Percentiles rank a stretch among this genome's conserved stretches.
phyloP scores from a whole-genome alignment of 1,284 basidiomycete species.

The Ganoderma leucocontextum region DNA sequence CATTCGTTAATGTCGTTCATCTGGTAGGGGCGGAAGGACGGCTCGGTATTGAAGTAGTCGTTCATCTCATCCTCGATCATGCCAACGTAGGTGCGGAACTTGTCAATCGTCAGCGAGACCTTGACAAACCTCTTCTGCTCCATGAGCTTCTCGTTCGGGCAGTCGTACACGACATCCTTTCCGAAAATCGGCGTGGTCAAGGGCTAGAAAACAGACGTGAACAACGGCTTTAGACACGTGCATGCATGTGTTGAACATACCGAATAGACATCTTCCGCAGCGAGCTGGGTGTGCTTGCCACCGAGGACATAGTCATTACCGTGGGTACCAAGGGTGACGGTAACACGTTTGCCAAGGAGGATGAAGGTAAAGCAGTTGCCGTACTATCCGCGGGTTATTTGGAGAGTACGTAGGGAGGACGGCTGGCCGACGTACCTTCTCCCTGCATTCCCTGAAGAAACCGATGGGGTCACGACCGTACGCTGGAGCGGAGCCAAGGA shows the following conservation, averaged over 20 bases:
- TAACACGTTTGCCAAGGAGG: conserved; percentile 89
- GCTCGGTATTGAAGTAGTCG: conserved; percentile 72
- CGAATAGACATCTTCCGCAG: conserved; percentile 97
- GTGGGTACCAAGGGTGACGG: conserved; percentile 91
- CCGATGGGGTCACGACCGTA: conserved; percentile 86
- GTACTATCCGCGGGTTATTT: conserved; percentile 50
- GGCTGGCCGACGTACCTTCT: conserved; percentile 71
- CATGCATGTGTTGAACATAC: conserved; percentile 50
- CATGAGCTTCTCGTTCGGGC: conserved; percentile 97
- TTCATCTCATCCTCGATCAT: conserved; percentile 91
- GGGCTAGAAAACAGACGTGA: conserved; percentile 57
- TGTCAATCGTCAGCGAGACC: conserved; percentile 92
- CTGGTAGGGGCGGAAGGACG: conserved; percentile 68
- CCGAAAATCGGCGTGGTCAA: conserved; percentile 95
- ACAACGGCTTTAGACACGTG: not conserved
- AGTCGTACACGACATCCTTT: conserved; percentile 97
- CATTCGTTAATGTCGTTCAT: conserved; percentile 71
- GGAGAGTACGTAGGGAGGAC: not conserved
- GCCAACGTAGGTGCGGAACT: conserved; percentile 90
- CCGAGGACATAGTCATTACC: conserved; percentile 97
- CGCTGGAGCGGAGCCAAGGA: conserved; percentile 77
- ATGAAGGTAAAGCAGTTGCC: conserved; percentile 94
- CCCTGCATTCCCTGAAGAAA: conserved; percentile 79
- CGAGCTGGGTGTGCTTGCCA: conserved; percentile 91
- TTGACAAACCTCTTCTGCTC: conserved; percentile 99